These are phyloP conservation scores for Curvularia spicifera DNA, from an alignment of 2,329 filamentous ascomycete species.

Conservation along the genomic window DNA sequence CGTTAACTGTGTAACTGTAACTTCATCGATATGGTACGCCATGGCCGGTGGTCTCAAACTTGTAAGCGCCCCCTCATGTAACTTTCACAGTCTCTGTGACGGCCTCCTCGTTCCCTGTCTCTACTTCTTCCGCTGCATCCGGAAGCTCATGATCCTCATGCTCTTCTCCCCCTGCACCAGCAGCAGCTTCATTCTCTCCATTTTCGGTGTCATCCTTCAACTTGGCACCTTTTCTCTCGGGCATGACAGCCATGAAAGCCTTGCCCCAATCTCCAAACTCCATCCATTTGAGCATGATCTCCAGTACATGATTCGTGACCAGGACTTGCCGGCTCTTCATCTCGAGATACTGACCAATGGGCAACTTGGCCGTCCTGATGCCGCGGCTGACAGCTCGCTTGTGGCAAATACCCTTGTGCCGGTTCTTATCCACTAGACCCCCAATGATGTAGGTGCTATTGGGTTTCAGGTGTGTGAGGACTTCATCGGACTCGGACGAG, in stretches of 20 bases:
- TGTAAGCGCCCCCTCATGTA: not conserved
- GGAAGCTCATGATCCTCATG: constrained; percentile 8
- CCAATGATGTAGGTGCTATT: constrained; percentile 93
- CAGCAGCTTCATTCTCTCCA: constrained; percentile 22
- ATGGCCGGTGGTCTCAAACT: not conserved
- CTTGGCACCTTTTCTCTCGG: constrained; percentile 83
- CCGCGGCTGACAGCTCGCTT: constrained; percentile 75
- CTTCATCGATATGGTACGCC: not conserved
- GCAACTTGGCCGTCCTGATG: constrained; percentile 86
- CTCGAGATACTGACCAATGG: constrained; percentile 93
- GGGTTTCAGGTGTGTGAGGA: constrained; percentile 80
- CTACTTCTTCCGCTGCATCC: constrained; percentile 12
- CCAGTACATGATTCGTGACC: constrained; percentile 92
- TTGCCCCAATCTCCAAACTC: constrained; percentile 89
- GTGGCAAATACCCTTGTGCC: constrained; percentile 94
- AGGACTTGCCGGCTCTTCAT: constrained; percentile 87
- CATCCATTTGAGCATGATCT: constrained; percentile 95
- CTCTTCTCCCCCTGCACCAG: constrained; percentile 9
- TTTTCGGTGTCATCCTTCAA: constrained; percentile 56
- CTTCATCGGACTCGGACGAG: constrained; percentile 87
- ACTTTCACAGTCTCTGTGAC: constrained; percentile 4
- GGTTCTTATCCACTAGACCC: constrained; percentile 93
- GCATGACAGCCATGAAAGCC: constrained; percentile 87
- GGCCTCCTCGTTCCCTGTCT: constrained; percentile 2
- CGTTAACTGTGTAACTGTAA: not conserved